phyloP scores from a whole-genome alignment of 345 rosid genomes.

The Dovyalis caffra region DNA sequence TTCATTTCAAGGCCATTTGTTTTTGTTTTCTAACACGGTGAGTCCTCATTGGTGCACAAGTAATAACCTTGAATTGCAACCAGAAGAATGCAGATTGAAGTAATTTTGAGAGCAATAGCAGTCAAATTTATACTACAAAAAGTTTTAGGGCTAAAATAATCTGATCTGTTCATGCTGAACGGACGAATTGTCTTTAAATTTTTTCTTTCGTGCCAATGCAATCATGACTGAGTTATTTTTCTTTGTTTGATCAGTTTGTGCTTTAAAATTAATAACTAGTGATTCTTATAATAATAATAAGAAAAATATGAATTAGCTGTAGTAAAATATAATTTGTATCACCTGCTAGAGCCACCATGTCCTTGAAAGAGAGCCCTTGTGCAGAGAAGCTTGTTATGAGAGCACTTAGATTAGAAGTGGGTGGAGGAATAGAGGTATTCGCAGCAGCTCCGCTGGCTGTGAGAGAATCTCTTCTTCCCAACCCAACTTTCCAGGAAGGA shows the following conservation, averaged over 20 bases:
- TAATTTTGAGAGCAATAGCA: neutral
- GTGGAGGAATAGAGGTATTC: conserved; percentile 34
- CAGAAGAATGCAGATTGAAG: neutral
- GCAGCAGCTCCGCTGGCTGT: conserved; percentile 39
- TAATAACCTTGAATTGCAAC: too few species aligned
- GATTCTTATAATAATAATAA: too few species aligned
- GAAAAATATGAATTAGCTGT: neutral
- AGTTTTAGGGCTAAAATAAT: neutral
- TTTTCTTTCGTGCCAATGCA: neutral
- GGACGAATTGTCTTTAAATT: neutral
- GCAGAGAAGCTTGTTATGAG: conserved; percentile 39
- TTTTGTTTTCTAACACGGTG: too few species aligned
- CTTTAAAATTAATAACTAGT: too few species aligned
- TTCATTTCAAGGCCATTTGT: too few species aligned
- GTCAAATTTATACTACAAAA: neutral
- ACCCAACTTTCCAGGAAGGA: conserved; percentile 40
- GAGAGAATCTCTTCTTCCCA: conserved; percentile 49
- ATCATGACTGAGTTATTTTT: neutral
- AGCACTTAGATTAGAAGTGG: conserved; percentile 32
- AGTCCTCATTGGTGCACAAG: too few species aligned
- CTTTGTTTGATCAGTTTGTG: neutral
- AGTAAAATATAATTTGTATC: neutral
- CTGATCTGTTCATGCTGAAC: neutral
- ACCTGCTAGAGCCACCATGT: conserved; percentile 51
- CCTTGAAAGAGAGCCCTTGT: conserved; percentile 39